Percentiles rank a stretch among this genome's conserved stretches.
These are phyloP conservation scores for Sclerotinia sclerotiorum DNA, from an alignment of 2,329 filamentous ascomycete genomes.

Conservation along the genomic window DNA sequence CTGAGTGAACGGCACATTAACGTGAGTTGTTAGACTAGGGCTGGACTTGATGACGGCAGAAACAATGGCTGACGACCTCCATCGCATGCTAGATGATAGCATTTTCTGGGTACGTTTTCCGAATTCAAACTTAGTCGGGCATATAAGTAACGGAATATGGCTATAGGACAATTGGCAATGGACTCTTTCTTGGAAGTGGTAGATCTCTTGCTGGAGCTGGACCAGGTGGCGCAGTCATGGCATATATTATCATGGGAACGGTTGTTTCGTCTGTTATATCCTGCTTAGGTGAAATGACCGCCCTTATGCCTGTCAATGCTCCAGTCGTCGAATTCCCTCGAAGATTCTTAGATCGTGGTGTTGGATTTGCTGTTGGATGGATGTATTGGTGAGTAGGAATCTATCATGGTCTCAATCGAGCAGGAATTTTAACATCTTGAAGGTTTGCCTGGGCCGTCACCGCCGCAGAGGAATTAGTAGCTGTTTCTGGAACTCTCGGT, in stretches of 20 bases:
- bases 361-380: conserved; percentile 45
- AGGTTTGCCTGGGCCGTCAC: conserved; percentile 45
- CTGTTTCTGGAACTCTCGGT: conserved; percentile 41
- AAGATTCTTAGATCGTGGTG: conserved; percentile 42
- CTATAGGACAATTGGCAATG: conserved; percentile 45
- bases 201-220: conserved; percentile 45
- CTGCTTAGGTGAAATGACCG: conserved; percentile 46
- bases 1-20: conserved; percentile 46
- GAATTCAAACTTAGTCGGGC: conserved; percentile 10
- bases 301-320: conserved; percentile 45
- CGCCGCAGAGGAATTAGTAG: conserved; percentile 43
- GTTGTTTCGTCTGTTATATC: conserved; percentile 47
- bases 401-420: neutral
- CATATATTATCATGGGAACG: conserved; percentile 46
- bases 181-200: conserved; percentile 46
- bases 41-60: conserved; percentile 1
- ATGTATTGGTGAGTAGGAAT: conserved; percentile 41
- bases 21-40: conserved; percentile 30
- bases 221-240: conserved; percentile 44
- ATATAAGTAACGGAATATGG: conserved; percentile 19
- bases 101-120: conserved; percentile 44
- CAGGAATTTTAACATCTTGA: conserved; percentile 3
- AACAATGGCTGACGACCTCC: conserved; percentile 20
- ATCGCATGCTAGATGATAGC: conserved; percentile 44
- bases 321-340: conserved; percentile 45